A percentile compares a stretch with the other conserved stretches of the same genome.
phyloP scores from a whole-genome alignment of 768 basidiomycete genomes.

The Boletus rubescentipes region DNA sequence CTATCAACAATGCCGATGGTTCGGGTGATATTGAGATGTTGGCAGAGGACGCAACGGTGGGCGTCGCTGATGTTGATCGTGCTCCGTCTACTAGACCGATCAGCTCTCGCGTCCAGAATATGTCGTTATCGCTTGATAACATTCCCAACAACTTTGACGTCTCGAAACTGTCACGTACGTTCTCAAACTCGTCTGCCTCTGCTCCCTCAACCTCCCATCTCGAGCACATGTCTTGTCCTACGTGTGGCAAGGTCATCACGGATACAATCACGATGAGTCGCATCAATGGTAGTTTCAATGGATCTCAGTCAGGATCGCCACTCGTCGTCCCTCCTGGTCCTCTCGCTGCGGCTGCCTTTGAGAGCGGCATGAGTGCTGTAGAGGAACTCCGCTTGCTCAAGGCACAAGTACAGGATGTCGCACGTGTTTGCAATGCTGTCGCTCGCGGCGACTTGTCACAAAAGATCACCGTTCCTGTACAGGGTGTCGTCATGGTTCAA shows the following conservation, averaged over 20 bases:
- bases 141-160: constrained; percentile 41
- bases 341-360: constrained; percentile 53
- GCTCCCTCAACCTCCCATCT: constrained; percentile 44
- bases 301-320: constrained; percentile 32
- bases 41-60: constrained; percentile 26
- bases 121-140: constrained; percentile 54
- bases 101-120: constrained; percentile 35
- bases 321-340: constrained; percentile 57
- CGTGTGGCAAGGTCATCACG: constrained; percentile 52
- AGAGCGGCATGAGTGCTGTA: constrained; percentile 64
- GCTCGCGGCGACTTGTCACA: constrained; percentile 73
- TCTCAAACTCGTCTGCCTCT: constrained; percentile 37
- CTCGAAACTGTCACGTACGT: constrained; percentile 31
- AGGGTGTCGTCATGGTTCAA: constrained; percentile 78
- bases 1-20: constrained; percentile 10
- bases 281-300: constrained; percentile 25
- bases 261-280: constrained; percentile 40
- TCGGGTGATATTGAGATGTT: constrained; percentile 31
- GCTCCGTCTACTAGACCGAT: constrained; percentile 23
- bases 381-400: constrained; percentile 79
- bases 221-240: constrained; percentile 49
- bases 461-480: constrained; percentile 77
- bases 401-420: constrained; percentile 82
- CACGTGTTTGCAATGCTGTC: constrained; percentile 78
- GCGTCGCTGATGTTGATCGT: constrained; percentile 25